These are phyloP conservation scores for Allium sativum DNA, from an alignment of 106 monocot genomes.

Conservation along the genomic window DNA sequence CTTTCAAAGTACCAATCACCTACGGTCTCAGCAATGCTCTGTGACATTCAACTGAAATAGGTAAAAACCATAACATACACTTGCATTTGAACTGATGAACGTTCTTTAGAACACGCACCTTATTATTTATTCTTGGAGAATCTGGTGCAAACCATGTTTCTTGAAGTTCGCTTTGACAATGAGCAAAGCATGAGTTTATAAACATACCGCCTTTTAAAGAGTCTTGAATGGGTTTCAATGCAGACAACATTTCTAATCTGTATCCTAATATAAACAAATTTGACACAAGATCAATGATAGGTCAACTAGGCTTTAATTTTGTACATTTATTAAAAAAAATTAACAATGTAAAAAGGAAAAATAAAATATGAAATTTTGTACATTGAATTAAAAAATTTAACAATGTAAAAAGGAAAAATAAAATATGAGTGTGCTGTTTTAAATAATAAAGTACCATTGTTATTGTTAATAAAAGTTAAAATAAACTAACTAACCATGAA, in stretches of 20 bases:
- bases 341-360: background rate
- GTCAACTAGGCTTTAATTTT: background rate
- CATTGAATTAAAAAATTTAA: background rate
- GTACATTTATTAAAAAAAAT: background rate
- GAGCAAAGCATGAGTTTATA: constrained; percentile 85
- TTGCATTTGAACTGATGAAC: background rate
- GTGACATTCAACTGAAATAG: background rate
- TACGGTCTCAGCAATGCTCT: constrained; percentile 68
- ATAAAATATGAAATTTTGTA: too few relatives aligned
- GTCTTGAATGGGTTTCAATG: constrained; percentile 16
- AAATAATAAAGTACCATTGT: too few relatives aligned
- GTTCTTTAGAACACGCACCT: constrained; percentile 26
- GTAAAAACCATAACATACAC: background rate
- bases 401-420: background rate
- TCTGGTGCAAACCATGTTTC: constrained; percentile 56
- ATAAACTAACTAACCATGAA: constrained; percentile 45
- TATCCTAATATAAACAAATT: constrained; percentile 30
- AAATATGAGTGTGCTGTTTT: too few relatives aligned
- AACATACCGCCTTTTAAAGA: constrained; percentile 43
- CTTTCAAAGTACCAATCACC: constrained; percentile 87
- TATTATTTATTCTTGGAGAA: constrained; percentile 56
- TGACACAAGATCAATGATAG: background rate
- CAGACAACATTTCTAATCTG: constrained; percentile 50
- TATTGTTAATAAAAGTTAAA: background rate
- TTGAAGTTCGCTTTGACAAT: constrained; percentile 89